Conservation (phyloP, 2,329 filamentous ascomycete genomes). For the Trichoderma oligosporum region DNA sequence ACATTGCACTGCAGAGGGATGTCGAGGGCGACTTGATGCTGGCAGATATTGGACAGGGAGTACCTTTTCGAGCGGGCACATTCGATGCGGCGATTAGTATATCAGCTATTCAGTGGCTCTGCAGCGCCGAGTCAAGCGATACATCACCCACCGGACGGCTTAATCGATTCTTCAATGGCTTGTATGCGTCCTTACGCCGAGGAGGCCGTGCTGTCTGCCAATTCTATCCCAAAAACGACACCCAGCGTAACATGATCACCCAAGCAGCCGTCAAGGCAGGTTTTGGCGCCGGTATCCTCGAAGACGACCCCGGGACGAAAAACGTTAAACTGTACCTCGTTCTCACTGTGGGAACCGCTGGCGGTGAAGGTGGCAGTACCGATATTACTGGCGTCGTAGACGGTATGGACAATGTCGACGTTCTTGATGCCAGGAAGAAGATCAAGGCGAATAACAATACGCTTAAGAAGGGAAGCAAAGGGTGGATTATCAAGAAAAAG, state of each 20-base stretch:
- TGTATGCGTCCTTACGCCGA: slow-evolving; percentile 78
- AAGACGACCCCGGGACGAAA: slow-evolving; percentile 95
- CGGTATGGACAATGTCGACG: slow-evolving; percentile 83
- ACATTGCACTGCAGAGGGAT: slow-evolving; percentile 84
- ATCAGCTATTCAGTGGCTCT: slow-evolving; percentile 96
- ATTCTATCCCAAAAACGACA: slow-evolving; percentile 96
- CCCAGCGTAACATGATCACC: slow-evolving; percentile 88
- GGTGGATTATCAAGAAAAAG: slow-evolving; percentile 82
- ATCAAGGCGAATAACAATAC: slow-evolving; percentile 46
- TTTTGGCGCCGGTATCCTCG: slow-evolving; percentile 89
- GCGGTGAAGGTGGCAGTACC: slow-evolving; percentile 50
- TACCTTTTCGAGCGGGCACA: slow-evolving; percentile 85
- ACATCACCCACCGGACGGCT: slow-evolving; percentile 76
- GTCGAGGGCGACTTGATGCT: slow-evolving; percentile 92
- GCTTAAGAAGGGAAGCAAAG: slow-evolving; percentile 76
- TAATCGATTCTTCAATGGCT: slow-evolving; percentile 82
- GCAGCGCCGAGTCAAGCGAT: slow-evolving; percentile 87
- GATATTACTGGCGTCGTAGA: slow-evolving; percentile 90
- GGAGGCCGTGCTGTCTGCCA: slow-evolving; percentile 92
- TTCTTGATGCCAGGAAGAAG: slow-evolving; percentile 64
- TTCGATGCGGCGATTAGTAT: slow-evolving; percentile 97
- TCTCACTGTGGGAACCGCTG: slow-evolving; percentile 72
- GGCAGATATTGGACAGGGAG: slow-evolving; percentile 90
- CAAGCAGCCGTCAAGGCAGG: slow-evolving; percentile 87
- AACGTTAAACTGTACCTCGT: slow-evolving; percentile 96